Conservation (phyloP, 306 rosid genomes). For the Amphicarpaea edgeworthii region DNA sequence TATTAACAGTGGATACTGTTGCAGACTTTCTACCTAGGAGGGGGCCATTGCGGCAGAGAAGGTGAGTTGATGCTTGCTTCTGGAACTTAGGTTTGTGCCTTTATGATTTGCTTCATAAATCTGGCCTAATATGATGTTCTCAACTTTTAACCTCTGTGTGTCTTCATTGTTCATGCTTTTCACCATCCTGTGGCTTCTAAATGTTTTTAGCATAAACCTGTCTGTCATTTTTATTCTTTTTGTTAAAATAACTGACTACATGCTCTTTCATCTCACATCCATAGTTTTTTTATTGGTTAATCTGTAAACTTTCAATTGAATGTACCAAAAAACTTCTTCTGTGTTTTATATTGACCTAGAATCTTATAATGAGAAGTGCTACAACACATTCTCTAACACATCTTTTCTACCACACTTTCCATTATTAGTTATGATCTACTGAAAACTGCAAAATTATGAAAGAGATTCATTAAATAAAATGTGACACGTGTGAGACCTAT, state of each 20-base stretch:
- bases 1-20: constrained; percentile 90
- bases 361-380: too few relatives aligned
- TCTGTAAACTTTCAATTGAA: constrained; percentile 16
- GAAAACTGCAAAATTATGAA: too few relatives aligned
- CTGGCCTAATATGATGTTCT: too few relatives aligned
- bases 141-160: too few relatives aligned
- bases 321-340: constrained; percentile 12
- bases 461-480: too few relatives aligned
- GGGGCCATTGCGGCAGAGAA: constrained; percentile 81
- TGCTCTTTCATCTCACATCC: background rate
- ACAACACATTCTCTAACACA: too few relatives aligned
- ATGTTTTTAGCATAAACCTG: background rate
- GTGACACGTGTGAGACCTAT: too few relatives aligned
- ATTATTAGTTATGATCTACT: too few relatives aligned
- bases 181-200: too few relatives aligned
- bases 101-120: background rate
- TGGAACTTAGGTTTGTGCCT: constrained; percentile 31
- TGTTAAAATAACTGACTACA: constrained; percentile 3
- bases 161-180: too few relatives aligned
- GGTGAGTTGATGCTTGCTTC: constrained; percentile 58
- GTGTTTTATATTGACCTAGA: background rate
- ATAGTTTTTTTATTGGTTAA: constrained; percentile 4
- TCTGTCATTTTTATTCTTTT: too few relatives aligned
- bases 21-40: constrained; percentile 93
- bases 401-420: too few relatives aligned